Evolutionary conservation across 805 yeast genomes (phyloP), one percentile per base, ranked within the genome.

Genomic region (Wickerhamiella sorbophila): DNA sequence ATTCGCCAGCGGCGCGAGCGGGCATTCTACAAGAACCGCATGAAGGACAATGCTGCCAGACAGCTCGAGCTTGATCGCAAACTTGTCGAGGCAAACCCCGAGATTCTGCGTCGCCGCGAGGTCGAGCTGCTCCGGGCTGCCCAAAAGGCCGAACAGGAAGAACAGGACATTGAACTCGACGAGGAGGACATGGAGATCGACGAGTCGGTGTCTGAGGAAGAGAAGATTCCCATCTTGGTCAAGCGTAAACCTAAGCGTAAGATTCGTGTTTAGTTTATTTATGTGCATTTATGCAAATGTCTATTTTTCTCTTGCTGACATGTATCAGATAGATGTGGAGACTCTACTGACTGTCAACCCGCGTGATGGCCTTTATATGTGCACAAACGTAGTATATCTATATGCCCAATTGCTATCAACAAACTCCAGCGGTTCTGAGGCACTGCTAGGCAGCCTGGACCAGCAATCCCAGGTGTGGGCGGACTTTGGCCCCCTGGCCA

Each of bases 11-110:
- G 79, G 72, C 80, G 98, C 70, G 98, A 91, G 66, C 75, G 94
- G 60, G 96, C 97, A 14, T 91, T 91, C 86, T 91, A 84, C 71
- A 88, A 87, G 85, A 86, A 87, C 70, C 82, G 98, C 77, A 91
- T 91, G 98, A 84, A 82, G 65, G 96, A 95, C 50, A 91, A 91
- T 69, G 82, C 78, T 65, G 95, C 82, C 53, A 75, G 77, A 62
- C 81, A 82, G 62, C 70, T 85, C 57, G 84, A 77, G 42, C 70
- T 80, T 44, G 98, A 91, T 66, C 77, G 77, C 67, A 84, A 84
- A 65, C 71, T 91, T 59, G 91, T 91, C 38, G 95, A 79, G 59
- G 67, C 74, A 44, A 75, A 91, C 67, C 95, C 95, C 52, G 94
- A 82, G 60, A 69, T 88, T 60, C 72, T 91, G 66, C 81, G 75